phyloP scores from a whole-genome alignment of 2,329 filamentous ascomycete species.

The Cordyceps fumosorosea region DNA sequence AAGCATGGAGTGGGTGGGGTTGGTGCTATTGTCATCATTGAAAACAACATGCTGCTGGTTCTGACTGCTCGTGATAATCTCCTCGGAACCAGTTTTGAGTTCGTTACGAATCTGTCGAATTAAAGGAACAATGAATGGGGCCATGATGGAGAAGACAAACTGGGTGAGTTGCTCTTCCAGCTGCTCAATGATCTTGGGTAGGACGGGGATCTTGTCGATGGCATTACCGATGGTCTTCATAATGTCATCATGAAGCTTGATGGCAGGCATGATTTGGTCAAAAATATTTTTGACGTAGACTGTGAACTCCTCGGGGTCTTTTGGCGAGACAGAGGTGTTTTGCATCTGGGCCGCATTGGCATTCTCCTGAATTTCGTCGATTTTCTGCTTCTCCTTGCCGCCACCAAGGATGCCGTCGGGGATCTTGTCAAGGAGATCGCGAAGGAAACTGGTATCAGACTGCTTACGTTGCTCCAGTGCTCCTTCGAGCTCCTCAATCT shows the following conservation, averaged over 20 bases:
- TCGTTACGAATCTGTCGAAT: constrained; percentile 83
- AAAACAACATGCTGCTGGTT: constrained; percentile 85
- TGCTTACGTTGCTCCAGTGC: constrained; percentile 61
- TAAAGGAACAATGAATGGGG: constrained; percentile 79
- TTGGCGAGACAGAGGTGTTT: constrained; percentile 66
- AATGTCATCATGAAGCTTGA: constrained; percentile 85
- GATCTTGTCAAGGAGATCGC: constrained; percentile 73
- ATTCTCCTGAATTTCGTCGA: constrained; percentile 73
- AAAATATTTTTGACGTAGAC: constrained; percentile 67
- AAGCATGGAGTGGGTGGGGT: constrained; percentile 84
- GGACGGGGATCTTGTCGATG: constrained; percentile 76
- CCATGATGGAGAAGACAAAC: constrained; percentile 87
- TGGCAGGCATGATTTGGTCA: constrained; percentile 77
- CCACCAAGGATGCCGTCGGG: constrained; percentile 74
- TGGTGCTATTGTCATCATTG: constrained; percentile 64
- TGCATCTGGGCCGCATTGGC: constrained; percentile 69
- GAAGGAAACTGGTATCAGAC: constrained; percentile 66
- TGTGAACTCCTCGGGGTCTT: constrained; percentile 78
- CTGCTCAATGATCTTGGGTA: constrained; percentile 80
- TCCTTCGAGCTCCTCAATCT: constrained; percentile 83
- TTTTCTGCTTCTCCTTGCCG: constrained; percentile 65
- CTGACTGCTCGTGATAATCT: constrained; percentile 80
- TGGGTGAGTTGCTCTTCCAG: constrained; percentile 80
- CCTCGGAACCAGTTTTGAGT: constrained; percentile 75
- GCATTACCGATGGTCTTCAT: constrained; percentile 72